Percentiles rank a stretch among this genome's conserved stretches.
phyloP scores from a whole-genome alignment of 1,139 yeast species.

The Sugiyamaella grinbergsii region DNA sequence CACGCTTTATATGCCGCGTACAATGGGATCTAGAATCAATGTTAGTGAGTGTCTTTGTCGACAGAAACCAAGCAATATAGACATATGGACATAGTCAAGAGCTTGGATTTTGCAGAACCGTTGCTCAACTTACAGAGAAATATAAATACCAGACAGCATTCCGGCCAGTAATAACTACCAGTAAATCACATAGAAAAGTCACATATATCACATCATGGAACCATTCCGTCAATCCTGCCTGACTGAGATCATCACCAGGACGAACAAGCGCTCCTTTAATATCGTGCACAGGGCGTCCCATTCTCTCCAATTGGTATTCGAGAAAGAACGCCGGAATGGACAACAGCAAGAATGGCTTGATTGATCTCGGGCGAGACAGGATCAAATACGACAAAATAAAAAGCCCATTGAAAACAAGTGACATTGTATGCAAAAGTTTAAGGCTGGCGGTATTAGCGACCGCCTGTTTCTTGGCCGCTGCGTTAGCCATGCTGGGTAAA shows the following conservation, averaged over 20 bases:
- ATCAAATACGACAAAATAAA: conserved; percentile 48
- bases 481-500: conserved; percentile 55
- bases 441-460: conserved; percentile 56
- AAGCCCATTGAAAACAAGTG: conserved; percentile 50
- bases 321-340: conserved; percentile 59
- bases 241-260: conserved; percentile 67
- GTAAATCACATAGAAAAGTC: conserved; percentile 62
- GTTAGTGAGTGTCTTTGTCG: conserved; percentile 1
- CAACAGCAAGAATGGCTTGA: conserved; percentile 56
- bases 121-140: conserved; percentile 36
- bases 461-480: conserved; percentile 71
- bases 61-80: too few species aligned
- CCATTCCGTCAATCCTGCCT: conserved; percentile 73
- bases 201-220: conserved; percentile 73
- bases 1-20: conserved; percentile 59
- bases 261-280: conserved; percentile 48
- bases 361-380: conserved; percentile 56
- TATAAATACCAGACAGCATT: conserved; percentile 65
- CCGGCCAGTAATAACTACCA: conserved; percentile 58
- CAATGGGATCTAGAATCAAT: conserved; percentile 46
- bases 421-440: conserved; percentile 54
- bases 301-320: conserved; percentile 59
- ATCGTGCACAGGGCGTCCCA: conserved; percentile 65
- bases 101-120: too few species aligned
- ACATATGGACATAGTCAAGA: too few species aligned